These are phyloP conservation scores for Xylaria cubensis DNA, from an alignment of 495 filamentous ascomycete genomes.

Conservation along the genomic window DNA sequence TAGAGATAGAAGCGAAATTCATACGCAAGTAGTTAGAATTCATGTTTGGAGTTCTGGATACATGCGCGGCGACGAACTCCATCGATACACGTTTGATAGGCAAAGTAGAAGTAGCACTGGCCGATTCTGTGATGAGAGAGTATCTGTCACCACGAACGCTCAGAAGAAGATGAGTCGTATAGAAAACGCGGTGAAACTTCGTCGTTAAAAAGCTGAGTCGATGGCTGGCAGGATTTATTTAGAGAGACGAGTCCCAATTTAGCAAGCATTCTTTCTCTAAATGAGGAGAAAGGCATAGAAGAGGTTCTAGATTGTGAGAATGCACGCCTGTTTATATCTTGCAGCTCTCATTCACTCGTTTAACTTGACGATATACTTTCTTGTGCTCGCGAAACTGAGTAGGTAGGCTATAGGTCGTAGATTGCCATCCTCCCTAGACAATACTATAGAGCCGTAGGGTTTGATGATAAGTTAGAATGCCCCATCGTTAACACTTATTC, in stretches of 20 bases:
- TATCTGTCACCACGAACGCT: background rate
- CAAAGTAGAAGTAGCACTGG: background rate
- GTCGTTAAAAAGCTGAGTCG: background rate
- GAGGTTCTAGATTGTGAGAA: background rate
- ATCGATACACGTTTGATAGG: background rate
- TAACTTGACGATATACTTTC: background rate
- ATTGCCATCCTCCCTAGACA: background rate
- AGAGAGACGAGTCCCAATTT: background rate
- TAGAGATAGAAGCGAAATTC: background rate
- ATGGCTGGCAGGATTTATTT: background rate
- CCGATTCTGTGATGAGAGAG: background rate
- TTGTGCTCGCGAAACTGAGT: background rate
- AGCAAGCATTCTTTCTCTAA: background rate
- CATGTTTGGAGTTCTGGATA: background rate
- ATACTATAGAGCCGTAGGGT: background rate
- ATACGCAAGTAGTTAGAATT: background rate
- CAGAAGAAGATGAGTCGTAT: background rate
- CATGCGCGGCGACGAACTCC: background rate
- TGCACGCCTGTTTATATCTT: background rate
- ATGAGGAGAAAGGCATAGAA: background rate
- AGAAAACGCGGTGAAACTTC: background rate
- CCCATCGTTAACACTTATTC: background rate
- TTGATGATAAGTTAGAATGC: background rate
- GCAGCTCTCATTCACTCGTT: background rate
- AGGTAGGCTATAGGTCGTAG: background rate